Percentiles rank a stretch among this genome's conserved stretches.
Conservation (phyloP, 768 basidiomycete genomes). For the Cubamyces lactineus region DNA sequence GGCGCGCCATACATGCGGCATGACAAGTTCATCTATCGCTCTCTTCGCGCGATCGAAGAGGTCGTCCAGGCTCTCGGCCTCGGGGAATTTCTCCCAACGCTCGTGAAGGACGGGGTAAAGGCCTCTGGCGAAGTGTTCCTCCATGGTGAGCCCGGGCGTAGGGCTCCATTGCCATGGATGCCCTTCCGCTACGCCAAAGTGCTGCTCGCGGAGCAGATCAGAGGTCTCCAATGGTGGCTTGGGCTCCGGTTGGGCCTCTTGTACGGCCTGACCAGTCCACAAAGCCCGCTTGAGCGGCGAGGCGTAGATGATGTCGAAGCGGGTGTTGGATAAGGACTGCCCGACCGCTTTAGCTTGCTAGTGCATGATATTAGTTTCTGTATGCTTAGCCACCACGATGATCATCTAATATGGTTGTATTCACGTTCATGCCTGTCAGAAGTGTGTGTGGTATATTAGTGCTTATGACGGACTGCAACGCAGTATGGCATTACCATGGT, state of each 20-base stretch:
- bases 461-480: neutral
- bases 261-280: conserved; percentile 61
- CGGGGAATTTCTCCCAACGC: conserved; percentile 60
- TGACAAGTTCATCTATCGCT: conserved; percentile 53
- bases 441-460: neutral
- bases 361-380: neutral
- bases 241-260: conserved; percentile 48
- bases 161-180: conserved; percentile 45
- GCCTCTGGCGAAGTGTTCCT: conserved; percentile 54
- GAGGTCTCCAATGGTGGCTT: conserved; percentile 53
- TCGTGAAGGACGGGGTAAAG: conserved; percentile 53
- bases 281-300: conserved; percentile 69
- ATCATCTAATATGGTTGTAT: neutral
- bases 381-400: neutral
- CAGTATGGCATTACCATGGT: conserved; percentile 56
- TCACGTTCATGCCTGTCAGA: conserved; percentile 39
- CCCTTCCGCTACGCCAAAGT: conserved; percentile 75
- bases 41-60: conserved; percentile 56
- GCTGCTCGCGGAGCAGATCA: conserved; percentile 63
- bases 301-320: conserved; percentile 60
- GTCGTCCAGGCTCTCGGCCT: conserved; percentile 73
- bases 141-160: conserved; percentile 28
- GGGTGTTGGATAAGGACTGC: conserved; percentile 48
- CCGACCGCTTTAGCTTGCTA: conserved; percentile 51
- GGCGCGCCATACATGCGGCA: conserved; percentile 56